Evolutionary conservation across 805 yeast genomes (phyloP).

Genomic region (Yamadazyma takamatsuzukensis): DNA sequence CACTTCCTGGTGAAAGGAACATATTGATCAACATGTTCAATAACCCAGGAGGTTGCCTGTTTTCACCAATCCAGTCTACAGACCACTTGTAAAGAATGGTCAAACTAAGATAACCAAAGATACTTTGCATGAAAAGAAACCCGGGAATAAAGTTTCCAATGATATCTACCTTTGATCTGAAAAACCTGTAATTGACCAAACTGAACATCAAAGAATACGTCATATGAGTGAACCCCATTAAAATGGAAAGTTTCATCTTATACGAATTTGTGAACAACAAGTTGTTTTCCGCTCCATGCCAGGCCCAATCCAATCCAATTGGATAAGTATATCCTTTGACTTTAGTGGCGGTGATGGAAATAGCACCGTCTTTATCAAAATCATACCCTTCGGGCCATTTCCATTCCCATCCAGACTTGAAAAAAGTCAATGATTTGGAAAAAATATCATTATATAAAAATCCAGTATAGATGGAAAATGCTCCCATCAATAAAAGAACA

Average conservation of each 20-base stretch:
- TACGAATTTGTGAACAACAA: conserved; percentile 67
- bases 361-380: conserved; percentile 23
- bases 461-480: conserved; percentile 72
- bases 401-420: conserved; percentile 71
- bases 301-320: conserved; percentile 65
- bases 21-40: conserved; percentile 72
- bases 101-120: conserved; percentile 68
- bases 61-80: conserved; percentile 63
- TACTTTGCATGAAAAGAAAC: conserved; percentile 68
- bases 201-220: conserved; percentile 65
- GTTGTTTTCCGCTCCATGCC: conserved; percentile 81
- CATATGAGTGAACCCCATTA: conserved; percentile 77
- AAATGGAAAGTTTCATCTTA: conserved; percentile 72
- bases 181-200: conserved; percentile 57
- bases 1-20: conserved; percentile 70
- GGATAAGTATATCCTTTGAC: conserved; percentile 48
- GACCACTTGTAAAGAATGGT: conserved; percentile 72
- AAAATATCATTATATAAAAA: conserved; percentile 69
- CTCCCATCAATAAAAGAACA: conserved; percentile 65
- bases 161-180: conserved; percentile 59
- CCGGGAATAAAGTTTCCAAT: conserved; percentile 75
- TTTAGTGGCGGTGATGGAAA: conserved; percentile 44
- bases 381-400: conserved; percentile 46
- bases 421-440: conserved; percentile 65
- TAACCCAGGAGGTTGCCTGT: conserved; percentile 65